Conservation (phyloP, 495 filamentous ascomycete genomes). For the Talaromyces thailandensis region DNA sequence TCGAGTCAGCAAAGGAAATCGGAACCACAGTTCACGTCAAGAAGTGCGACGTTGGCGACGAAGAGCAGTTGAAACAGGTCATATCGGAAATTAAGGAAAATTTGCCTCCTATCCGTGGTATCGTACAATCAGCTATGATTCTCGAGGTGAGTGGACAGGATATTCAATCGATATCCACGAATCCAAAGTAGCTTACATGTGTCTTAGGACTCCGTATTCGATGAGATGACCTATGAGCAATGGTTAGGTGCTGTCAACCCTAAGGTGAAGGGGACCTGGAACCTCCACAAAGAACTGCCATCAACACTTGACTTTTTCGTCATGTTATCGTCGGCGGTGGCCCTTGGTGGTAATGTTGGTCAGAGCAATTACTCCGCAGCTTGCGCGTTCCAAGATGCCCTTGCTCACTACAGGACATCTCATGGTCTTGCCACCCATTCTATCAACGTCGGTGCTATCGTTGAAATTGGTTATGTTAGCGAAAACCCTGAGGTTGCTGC, state of each 20-base stretch:
- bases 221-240: conserved; percentile 45
- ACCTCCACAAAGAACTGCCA: conserved; percentile 24
- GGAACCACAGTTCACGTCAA: conserved; percentile 19
- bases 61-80: not conserved
- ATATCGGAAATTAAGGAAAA: conserved; percentile 11
- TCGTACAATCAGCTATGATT: conserved; percentile 38
- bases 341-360: conserved; percentile 32
- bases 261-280: conserved; percentile 30
- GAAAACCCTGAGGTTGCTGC: conserved; percentile 10
- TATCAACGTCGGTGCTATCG: conserved; percentile 31
- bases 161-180: not conserved
- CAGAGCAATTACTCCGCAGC: conserved; percentile 38
- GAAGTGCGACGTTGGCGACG: conserved; percentile 31
- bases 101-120: conserved; percentile 45
- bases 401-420: conserved; percentile 22
- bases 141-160: conserved; percentile 22
- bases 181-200: conserved; percentile 10
- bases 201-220: conserved; percentile 40
- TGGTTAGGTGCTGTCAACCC: conserved; percentile 31
- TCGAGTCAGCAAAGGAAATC: conserved; percentile 8
- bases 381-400: conserved; percentile 31
- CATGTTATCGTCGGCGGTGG: conserved; percentile 31
- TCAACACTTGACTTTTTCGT: conserved; percentile 42
- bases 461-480: conserved; percentile 29
- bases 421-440: conserved; percentile 23